Evolutionary conservation across 2,329 filamentous ascomycete genomes (phyloP).

Genomic region (Aspergillus sp.): DNA sequence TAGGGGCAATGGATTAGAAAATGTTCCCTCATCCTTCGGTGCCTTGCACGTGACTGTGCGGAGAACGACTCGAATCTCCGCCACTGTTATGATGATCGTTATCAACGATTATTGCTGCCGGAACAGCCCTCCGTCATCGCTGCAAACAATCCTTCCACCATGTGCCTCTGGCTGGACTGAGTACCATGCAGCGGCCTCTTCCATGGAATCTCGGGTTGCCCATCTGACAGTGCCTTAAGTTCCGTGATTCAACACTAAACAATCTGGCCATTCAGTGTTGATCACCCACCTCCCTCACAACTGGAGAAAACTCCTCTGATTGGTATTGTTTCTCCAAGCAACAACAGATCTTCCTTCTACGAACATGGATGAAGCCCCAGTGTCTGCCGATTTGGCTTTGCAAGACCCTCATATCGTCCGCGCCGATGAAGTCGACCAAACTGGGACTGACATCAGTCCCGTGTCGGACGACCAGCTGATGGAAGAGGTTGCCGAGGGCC

Average conservation of each 20-base stretch:
- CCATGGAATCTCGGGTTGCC: neutral
- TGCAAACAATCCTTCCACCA: slow-evolving; percentile 3
- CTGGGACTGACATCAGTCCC: slow-evolving; percentile 46
- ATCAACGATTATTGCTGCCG: slow-evolving; percentile 9
- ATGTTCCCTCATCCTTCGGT: neutral
- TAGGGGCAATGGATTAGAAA: neutral
- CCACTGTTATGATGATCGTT: slow-evolving; percentile 6
- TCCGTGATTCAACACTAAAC: neutral
- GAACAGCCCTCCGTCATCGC: slow-evolving; percentile 5
- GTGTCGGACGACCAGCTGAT: slow-evolving; percentile 45
- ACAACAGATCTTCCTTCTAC: neutral
- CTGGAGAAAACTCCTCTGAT: neutral
- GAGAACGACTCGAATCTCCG: slow-evolving; percentile 2
- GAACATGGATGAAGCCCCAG: slow-evolving; percentile 27
- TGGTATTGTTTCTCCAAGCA: neutral
- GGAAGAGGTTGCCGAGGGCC: slow-evolving; percentile 39
- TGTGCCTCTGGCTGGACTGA: slow-evolving; percentile 10
- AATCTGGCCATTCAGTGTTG: neutral
- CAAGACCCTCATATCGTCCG: slow-evolving; percentile 44
- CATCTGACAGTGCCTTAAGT: neutral
- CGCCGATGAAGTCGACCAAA: slow-evolving; percentile 51
- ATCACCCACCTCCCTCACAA: neutral
- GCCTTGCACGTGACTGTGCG: slow-evolving; percentile 16
- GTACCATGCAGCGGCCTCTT: slow-evolving; percentile 8
- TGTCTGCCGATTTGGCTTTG: slow-evolving; percentile 22